Conservation (phyloP, 225 moss, liverwort and hornwort genomes). For the Lunularia cruciata region DNA sequence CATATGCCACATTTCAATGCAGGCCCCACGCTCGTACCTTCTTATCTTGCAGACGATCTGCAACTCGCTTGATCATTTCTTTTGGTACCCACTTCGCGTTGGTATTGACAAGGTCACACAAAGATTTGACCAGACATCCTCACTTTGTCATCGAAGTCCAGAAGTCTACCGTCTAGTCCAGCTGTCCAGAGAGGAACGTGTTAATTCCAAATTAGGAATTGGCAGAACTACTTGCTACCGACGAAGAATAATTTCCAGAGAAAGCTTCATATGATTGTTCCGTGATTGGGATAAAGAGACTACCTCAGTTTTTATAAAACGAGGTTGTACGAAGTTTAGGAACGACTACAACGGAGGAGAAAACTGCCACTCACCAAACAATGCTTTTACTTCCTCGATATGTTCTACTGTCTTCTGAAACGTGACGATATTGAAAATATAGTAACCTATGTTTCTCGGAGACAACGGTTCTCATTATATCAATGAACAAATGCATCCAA, state of each 20-base stretch:
- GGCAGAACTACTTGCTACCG: neutral
- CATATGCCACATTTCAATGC: no score
- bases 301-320: no score
- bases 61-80: slow-evolving; percentile 58
- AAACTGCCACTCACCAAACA: no score
- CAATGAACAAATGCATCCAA: no score
- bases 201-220: neutral
- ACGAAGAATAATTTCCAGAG: neutral
- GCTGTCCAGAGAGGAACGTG: slow-evolving; percentile 33
- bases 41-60: slow-evolving; percentile 81
- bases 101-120: slow-evolving; percentile 57
- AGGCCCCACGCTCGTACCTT: slow-evolving; percentile 75
- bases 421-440: no score
- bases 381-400: no score
- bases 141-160: slow-evolving; percentile 80
- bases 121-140: slow-evolving; percentile 62
- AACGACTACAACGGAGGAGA: no score
- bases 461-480: no score
- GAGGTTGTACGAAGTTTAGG: no score
- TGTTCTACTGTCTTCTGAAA: no score
- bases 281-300: no score
- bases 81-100: slow-evolving; percentile 57
- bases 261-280: neutral
- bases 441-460: no score
- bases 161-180: slow-evolving; percentile 61